Base-by-base conservation (phyloP, 495 filamentous ascomycete species). In the Penicillium soppii region DNA sequence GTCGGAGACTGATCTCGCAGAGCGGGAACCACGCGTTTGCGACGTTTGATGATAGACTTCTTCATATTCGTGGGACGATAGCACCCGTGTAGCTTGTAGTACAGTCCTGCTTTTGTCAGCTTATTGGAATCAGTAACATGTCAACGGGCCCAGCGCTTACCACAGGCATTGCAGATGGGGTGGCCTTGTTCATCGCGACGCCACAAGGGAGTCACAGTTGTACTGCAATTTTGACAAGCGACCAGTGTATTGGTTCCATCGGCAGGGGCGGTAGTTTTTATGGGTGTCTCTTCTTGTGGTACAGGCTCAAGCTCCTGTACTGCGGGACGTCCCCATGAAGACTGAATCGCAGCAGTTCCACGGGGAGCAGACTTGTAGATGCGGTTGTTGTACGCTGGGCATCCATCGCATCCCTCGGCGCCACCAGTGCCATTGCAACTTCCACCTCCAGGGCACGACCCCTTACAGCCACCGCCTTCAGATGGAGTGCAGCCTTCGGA, bases 91-190 rank as follows among this genome's bases (percentile, higher is more conserved):
- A 98, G 83, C 67, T 97, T 98, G 69, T 95, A 90, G 63, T 97
- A 97, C n/a, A 97, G 74, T 25, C 92, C 92, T 97, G 53, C 12
- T 37, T 23, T 38, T 29, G 57, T 76, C 55, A 71, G 67, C 56
- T 35, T 36, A 52, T 45, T 45, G 40, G 15, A 42, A 41, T 26
- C 15, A 47, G 51, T n/a, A 43, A 9, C 9, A 32, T 25, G 38
- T 22, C 5, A 22, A 15, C 4, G 7, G 32, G 10, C 39, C 15
- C 65, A 20, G 49, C 54, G 79, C 90, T 61, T 81, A 96, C 94
- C 94, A 70, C 94, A 98, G 45, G 94, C 94, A 74, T 98, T 98
- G 74, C 94, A 98, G 53, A 98, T 97, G 4, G 91, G 96, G 75
- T 97, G 91, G 12, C 95, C 95, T 57, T 84, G 83, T 68, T 96